Percentiles rank a stretch among this genome's conserved stretches.
These are phyloP conservation scores for Xylaria arbuscula DNA, from an alignment of 2,329 filamentous ascomycete species.

Conservation along the genomic window DNA sequence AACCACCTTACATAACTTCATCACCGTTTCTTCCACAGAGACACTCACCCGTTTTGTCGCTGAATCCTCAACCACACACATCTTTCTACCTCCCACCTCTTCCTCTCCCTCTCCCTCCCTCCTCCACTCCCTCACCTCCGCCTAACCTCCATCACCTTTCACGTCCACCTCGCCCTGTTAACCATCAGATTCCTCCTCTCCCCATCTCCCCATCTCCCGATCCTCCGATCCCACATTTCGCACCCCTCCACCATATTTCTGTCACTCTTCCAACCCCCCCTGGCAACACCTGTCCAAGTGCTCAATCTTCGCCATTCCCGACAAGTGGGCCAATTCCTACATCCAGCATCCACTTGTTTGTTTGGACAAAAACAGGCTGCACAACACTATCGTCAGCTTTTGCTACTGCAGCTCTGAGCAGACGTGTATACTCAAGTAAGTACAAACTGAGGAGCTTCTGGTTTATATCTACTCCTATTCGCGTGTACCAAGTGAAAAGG, in stretches of 20 bases:
- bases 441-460: slow-evolving; percentile 18
- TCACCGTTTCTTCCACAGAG: slow-evolving; percentile 37
- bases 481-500: slow-evolving; percentile 6
- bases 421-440: slow-evolving; percentile 26
- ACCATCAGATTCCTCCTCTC: slow-evolving; percentile 27
- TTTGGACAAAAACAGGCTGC: slow-evolving; percentile 25
- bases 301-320: slow-evolving; percentile 28
- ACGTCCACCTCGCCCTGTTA: slow-evolving; percentile 26
- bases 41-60: slow-evolving; percentile 34
- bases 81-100: slow-evolving; percentile 32
- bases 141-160: slow-evolving; percentile 27
- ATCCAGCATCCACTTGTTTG: slow-evolving; percentile 27
- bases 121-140: slow-evolving; percentile 23
- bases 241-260: slow-evolving; percentile 31
- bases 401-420: slow-evolving; percentile 10
- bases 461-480: slow-evolving; percentile 3
- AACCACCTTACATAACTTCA: slow-evolving; percentile 38
- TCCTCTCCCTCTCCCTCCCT: slow-evolving; percentile 26
- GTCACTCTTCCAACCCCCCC: slow-evolving; percentile 25
- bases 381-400: slow-evolving; percentile 18
- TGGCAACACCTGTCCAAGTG: slow-evolving; percentile 24
- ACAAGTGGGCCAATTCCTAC: slow-evolving; percentile 32
- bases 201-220: slow-evolving; percentile 28
- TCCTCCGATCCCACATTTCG: slow-evolving; percentile 26
- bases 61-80: slow-evolving; percentile 35